These are phyloP conservation scores for Naganishia randhawae DNA, from an alignment of 768 basidiomycete genomes.

Conservation along the genomic window DNA sequence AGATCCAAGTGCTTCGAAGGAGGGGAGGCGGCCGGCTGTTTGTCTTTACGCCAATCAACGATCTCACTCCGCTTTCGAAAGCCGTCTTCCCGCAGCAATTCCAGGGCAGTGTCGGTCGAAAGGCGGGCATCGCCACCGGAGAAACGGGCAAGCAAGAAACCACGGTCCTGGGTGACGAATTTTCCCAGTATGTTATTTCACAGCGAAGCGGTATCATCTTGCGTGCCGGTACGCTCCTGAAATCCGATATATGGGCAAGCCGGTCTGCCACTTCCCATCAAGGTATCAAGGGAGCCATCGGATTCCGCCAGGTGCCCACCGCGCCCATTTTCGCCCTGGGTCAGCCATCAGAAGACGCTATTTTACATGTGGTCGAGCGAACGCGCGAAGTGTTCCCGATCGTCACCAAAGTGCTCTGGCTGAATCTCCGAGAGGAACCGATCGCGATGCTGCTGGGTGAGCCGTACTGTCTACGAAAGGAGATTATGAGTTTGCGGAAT, in stretches of 20 bases:
- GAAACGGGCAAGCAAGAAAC: slow-evolving; percentile 69
- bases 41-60: slow-evolving; percentile 86
- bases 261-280: slow-evolving; percentile 44
- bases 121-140: slow-evolving; percentile 54
- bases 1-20: slow-evolving; percentile 79
- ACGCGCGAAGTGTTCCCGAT: slow-evolving; percentile 63
- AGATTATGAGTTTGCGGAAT: slow-evolving; percentile 81
- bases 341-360: slow-evolving; percentile 83
- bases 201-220: slow-evolving; percentile 91
- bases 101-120: background rate
- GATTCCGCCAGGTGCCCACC: slow-evolving; percentile 78
- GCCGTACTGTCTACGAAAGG: slow-evolving; percentile 79
- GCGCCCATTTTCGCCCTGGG: slow-evolving; percentile 86
- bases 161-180: slow-evolving; percentile 88
- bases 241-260: slow-evolving; percentile 84
- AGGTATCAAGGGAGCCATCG: slow-evolving; percentile 85
- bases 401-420: slow-evolving; percentile 72
- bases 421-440: slow-evolving; percentile 73
- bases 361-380: slow-evolving; percentile 68
- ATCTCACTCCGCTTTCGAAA: slow-evolving; percentile 73
- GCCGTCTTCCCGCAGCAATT: slow-evolving; percentile 27
- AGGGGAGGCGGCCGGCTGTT: slow-evolving; percentile 73
- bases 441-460: slow-evolving; percentile 69
- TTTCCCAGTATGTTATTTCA: slow-evolving; percentile 89
- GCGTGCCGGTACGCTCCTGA: slow-evolving; percentile 79